Evolutionary conservation across 2,329 filamentous ascomycete species (phyloP).

Genomic region (Aspergillus puulaauensis): DNA sequence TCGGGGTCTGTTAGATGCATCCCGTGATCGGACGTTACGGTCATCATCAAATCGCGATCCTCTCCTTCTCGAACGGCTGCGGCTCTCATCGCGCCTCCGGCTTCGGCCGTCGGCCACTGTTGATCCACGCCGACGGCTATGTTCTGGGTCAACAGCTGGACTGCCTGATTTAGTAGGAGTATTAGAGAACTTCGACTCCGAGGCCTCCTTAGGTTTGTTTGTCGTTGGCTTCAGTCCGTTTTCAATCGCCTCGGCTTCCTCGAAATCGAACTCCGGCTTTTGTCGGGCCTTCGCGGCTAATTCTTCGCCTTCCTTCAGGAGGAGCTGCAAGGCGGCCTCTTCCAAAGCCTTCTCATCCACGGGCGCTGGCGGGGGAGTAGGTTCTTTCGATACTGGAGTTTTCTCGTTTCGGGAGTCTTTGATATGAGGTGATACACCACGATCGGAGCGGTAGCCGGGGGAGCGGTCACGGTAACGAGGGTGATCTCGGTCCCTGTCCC

Average conservation of each 20-base stretch:
- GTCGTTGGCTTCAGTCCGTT: constrained; percentile 35
- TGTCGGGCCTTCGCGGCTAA: constrained; percentile 52
- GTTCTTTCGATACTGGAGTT: constrained; percentile 33
- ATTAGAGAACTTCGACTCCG: constrained; percentile 28
- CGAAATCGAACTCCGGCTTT: constrained; percentile 53
- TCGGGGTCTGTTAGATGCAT: constrained; percentile 28
- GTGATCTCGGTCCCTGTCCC: constrained; percentile 14
- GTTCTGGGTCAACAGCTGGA: constrained; percentile 27
- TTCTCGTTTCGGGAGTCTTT: constrained; percentile 34
- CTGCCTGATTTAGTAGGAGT: constrained; percentile 29
- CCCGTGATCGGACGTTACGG: constrained; percentile 29
- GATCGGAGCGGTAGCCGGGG: constrained; percentile 33
- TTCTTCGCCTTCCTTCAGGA: constrained; percentile 56
- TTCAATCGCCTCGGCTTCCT: constrained; percentile 45
- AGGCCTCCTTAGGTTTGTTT: constrained; percentile 26
- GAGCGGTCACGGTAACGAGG: constrained; percentile 33
- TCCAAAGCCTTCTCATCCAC: constrained; percentile 57
- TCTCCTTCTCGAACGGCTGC: constrained; percentile 31
- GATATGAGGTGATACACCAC: constrained; percentile 27
- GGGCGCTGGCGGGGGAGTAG: constrained; percentile 30
- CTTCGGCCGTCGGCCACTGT: constrained; percentile 25
- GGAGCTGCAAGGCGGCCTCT: constrained; percentile 53
- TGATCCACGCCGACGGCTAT: constrained; percentile 26
- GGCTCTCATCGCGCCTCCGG: constrained; percentile 24
- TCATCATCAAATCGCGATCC: constrained; percentile 31